phyloP scores from a whole-genome alignment of 257 asterid genomes.

The Vinca minor region DNA sequence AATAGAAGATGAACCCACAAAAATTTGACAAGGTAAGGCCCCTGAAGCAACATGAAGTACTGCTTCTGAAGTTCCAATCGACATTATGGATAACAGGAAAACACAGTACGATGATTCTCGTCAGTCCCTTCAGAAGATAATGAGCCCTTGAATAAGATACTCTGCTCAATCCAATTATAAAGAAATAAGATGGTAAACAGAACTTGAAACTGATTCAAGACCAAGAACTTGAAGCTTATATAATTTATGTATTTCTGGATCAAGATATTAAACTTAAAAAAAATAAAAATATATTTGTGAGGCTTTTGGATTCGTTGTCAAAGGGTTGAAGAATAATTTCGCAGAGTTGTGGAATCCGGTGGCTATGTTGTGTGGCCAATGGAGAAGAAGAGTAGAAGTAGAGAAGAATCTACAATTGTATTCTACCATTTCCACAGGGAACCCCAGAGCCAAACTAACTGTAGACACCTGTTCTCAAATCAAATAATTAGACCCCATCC shows the following conservation, averaged over 20 bases:
- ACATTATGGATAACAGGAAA: slow-evolving; percentile 6
- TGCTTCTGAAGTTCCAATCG: slow-evolving; percentile 50
- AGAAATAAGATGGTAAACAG: neutral
- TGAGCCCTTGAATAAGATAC: slow-evolving; percentile 4
- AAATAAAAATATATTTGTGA: no score
- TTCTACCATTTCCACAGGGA: no score
- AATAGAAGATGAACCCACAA: slow-evolving; percentile 14
- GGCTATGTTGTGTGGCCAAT: neutral
- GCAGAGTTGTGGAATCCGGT: neutral
- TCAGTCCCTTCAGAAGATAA: slow-evolving; percentile 4
- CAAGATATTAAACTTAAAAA: no score
- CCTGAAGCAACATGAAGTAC: slow-evolving; percentile 34
- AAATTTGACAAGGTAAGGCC: slow-evolving; percentile 25
- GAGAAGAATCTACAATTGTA: no score
- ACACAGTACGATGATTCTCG: slow-evolving; percentile 12
- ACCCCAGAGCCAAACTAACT: neutral
- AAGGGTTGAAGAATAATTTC: neutral
- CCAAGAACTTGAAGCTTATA: slow-evolving; percentile 1
- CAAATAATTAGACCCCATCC: neutral
- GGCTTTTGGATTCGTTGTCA: slow-evolving; percentile 1
- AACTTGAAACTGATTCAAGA: neutral
- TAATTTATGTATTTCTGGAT: no score
- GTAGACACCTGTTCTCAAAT: neutral
- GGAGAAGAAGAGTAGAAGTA: neutral
- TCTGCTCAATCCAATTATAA: neutral